phyloP scores from a whole-genome alignment of 768 basidiomycete genomes.

The Kwoniella heveanensis region DNA sequence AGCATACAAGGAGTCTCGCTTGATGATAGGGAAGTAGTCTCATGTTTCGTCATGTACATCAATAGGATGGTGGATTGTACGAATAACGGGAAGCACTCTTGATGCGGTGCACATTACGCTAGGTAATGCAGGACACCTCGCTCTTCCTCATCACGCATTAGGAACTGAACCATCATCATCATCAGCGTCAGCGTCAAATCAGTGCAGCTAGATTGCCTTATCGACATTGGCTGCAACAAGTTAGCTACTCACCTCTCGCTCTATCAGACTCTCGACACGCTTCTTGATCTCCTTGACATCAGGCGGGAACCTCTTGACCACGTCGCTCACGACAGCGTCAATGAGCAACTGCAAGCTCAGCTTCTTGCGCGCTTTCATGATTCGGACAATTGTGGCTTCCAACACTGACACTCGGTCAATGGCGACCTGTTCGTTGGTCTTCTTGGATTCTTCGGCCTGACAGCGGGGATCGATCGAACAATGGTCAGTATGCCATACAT shows the following conservation, averaged over 20 bases:
- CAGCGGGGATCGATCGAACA: no score
- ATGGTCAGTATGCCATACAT: no score
- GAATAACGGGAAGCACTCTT: no score
- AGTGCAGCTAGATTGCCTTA: no score
- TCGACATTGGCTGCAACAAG: no score
- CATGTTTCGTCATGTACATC: no score
- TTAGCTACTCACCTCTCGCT: constrained; percentile 59
- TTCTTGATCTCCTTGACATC: constrained; percentile 82
- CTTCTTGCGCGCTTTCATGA: constrained; percentile 92
- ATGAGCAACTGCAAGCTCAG: constrained; percentile 77
- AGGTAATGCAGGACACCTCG: constrained; percentile 76
- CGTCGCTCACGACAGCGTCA: constrained; percentile 78
- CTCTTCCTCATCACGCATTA: constrained; percentile 74
- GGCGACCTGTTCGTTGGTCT: constrained; percentile 80
- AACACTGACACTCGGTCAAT: constrained; percentile 81
- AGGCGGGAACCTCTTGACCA: constrained; percentile 84
- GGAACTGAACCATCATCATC: constrained; percentile 61
- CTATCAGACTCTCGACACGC: constrained; percentile 77
- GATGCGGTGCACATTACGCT: no score
- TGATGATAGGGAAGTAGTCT: no score
- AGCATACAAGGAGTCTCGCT: no score
- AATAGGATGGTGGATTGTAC: no score
- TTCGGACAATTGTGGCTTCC: constrained; percentile 91
- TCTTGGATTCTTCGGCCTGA: constrained; percentile 82
- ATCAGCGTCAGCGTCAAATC: neutral